Evolutionary conservation across 2,329 filamentous ascomycete genomes (phyloP).

Genomic region (Colletotrichum tamarilloi): DNA sequence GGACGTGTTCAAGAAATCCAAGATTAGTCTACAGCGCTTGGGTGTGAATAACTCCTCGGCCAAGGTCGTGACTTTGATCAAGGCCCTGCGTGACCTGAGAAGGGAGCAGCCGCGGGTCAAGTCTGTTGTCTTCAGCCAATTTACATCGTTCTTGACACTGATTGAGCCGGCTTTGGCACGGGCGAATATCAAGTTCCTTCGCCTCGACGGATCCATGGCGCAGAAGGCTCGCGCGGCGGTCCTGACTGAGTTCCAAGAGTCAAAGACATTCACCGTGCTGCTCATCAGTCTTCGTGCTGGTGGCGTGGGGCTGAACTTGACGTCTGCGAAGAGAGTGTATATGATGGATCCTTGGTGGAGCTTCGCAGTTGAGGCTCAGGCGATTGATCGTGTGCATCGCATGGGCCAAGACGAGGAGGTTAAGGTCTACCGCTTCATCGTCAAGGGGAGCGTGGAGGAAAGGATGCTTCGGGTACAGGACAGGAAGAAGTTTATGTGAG

Average conservation of each 20-base stretch:
- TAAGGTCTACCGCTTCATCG: slow-evolving; percentile 87
- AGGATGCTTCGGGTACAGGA: slow-evolving; percentile 95
- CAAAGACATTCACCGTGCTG: slow-evolving; percentile 75
- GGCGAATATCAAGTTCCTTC: slow-evolving; percentile 81
- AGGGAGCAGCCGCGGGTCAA: slow-evolving; percentile 77
- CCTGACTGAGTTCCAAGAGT: slow-evolving; percentile 75
- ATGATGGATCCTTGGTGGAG: slow-evolving; percentile 99
- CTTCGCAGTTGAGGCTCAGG: slow-evolving; percentile 95
- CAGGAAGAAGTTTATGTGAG: slow-evolving; percentile 94
- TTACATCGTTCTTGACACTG: slow-evolving; percentile 93
- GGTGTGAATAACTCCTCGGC: slow-evolving; percentile 80
- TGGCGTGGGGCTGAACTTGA: slow-evolving; percentile 93
- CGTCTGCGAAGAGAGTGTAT: slow-evolving; percentile 87
- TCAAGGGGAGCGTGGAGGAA: slow-evolving; percentile 91
- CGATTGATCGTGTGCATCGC: slow-evolving; percentile 95
- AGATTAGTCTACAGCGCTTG: slow-evolving; percentile 70
- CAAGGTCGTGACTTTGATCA: slow-evolving; percentile 85
- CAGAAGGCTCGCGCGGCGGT: slow-evolving; percentile 87
- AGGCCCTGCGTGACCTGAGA: slow-evolving; percentile 77
- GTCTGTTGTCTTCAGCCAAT: slow-evolving; percentile 95
- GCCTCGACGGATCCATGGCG: slow-evolving; percentile 89
- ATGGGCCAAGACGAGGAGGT: slow-evolving; percentile 95
- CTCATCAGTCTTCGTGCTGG: slow-evolving; percentile 89
- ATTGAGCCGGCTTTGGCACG: slow-evolving; percentile 83
- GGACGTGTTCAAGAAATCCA: slow-evolving; percentile 57